These are phyloP conservation scores for Teratosphaeria nubilosa DNA, from an alignment of 2,329 filamentous ascomycete species.

Conservation along the genomic window DNA sequence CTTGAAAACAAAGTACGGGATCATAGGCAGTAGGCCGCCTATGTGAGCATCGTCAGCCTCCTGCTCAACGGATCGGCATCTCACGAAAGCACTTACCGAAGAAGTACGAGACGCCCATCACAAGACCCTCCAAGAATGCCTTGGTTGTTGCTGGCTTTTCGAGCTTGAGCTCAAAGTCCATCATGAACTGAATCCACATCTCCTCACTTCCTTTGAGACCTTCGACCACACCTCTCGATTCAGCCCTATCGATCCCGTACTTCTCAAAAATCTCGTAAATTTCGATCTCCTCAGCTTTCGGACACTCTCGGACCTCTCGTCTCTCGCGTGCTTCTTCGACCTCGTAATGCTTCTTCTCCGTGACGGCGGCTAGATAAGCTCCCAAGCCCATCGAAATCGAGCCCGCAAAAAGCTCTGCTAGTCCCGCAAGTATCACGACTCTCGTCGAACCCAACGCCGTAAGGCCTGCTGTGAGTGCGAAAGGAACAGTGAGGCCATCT, in stretches of 20 bases:
- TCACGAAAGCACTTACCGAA: constrained; percentile 16
- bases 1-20: constrained; percentile 41
- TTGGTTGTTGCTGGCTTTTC: constrained; percentile 33
- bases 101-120: constrained; percentile 31
- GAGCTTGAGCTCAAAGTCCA: constrained; percentile 48
- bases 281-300: constrained; percentile 31
- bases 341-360: constrained; percentile 43
- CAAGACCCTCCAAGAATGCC: constrained; percentile 38
- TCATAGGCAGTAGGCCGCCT: constrained; percentile 36
- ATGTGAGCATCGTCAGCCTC: neutral
- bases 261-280: constrained; percentile 38
- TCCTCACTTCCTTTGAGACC: constrained; percentile 40
- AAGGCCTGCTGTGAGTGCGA: too few relatives aligned
- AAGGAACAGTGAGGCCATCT: constrained; percentile 68
- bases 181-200: constrained; percentile 45
- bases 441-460: too few relatives aligned
- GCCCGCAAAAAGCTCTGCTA: constrained; percentile 66
- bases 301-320: constrained; percentile 34
- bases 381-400: constrained; percentile 71
- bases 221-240: constrained; percentile 39
- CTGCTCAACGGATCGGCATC: neutral
- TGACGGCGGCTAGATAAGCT: constrained; percentile 58
- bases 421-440: constrained; percentile 47
- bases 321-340: constrained; percentile 40
- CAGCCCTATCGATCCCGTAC: constrained; percentile 38